Evolutionary conservation across 2,329 filamentous ascomycete species (phyloP), one percentile per base, ranked within the genome.

Genomic region (Pseudocercospora vitis): DNA sequence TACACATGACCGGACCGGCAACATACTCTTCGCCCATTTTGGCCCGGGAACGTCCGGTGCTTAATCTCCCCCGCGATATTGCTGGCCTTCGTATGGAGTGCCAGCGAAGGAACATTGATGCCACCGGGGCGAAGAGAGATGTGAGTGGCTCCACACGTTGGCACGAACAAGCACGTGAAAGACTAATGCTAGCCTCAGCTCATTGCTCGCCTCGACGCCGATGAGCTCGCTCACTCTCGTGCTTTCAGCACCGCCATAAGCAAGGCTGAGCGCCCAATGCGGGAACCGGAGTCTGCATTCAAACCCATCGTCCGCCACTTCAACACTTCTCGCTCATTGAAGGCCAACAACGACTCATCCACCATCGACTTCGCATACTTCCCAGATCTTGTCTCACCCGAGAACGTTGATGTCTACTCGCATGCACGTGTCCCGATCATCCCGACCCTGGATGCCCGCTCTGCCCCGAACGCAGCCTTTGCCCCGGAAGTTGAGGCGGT

Each of bases 351-450:
- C 50, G 82, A 85, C 71, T 73, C 70, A 55, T 83, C 81, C 33
- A 82, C 82, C 35, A 81, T 86, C 55, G 83, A 86, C 73, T 84
- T 85, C 64, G 78, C 78, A 62, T 84, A 79, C 72, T 74, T 85
- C 61, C 83, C 83, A 60, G 72, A 77, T 47, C 21, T 56, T 49
- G 50, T 54, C 37, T 42, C 56, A 21, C 55, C 57, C 19, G 45
- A 54, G 16, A 53, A 55, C 26, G 24, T 59, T 23, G 59, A 64
- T 19, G 47, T 60, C 23, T 53, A 56, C 39, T 33, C 60, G 7
- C 52, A 58, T n/a, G 51, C 68, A 47, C 62, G 67, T 28, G 66
- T 70, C 8, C 68, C 67, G 24, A 65, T 70, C 47, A 54, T 69
- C 47, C 65, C 61, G 1, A 60, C 56, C 26, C 62, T 62, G 44